phyloP scores from a whole-genome alignment of 495 filamentous ascomycete species.

The Penicillium nucicola region DNA sequence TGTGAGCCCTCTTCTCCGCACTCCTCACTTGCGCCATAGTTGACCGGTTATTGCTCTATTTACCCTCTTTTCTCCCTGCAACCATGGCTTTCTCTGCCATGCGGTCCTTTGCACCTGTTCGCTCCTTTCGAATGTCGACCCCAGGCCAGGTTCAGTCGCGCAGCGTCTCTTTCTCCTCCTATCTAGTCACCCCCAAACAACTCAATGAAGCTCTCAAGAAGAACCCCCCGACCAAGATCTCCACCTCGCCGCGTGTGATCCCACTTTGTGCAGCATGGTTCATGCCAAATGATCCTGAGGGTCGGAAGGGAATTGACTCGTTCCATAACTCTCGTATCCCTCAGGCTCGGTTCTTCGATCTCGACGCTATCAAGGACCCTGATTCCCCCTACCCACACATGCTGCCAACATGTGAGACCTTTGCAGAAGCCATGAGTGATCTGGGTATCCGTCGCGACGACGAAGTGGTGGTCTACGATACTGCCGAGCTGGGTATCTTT shows the following conservation, averaged over 20 bases:
- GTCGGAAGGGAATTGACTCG: conserved; percentile 70
- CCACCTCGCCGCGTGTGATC: conserved; percentile 73
- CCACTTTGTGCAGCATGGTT: conserved; percentile 95
- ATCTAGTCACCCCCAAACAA: conserved; percentile 81
- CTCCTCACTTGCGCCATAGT: conserved; percentile 8
- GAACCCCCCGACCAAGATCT: conserved; percentile 69
- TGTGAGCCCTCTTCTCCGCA: conserved; percentile 29
- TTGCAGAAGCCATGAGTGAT: conserved; percentile 82
- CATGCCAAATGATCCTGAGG: conserved; percentile 78
- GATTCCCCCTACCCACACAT: conserved; percentile 93
- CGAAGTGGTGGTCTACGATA: conserved; percentile 89
- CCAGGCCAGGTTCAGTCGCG: conserved; percentile 26
- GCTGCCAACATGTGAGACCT: conserved; percentile 77
- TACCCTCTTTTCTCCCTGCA: neutral
- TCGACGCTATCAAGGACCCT: conserved; percentile 85
- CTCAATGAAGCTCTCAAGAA: conserved; percentile 75
- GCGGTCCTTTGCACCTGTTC: conserved; percentile 30
- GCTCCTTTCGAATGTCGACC: conserved; percentile 31
- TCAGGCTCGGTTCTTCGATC: conserved; percentile 89
- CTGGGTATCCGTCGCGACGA: conserved; percentile 85
- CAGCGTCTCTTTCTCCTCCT: conserved; percentile 63
- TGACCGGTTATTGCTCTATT: conserved; percentile 1
- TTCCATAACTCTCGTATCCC: conserved; percentile 80
- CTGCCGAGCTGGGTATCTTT: conserved; percentile 84
- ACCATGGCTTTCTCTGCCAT: conserved; percentile 39